A percentile compares a stretch with the other conserved stretches of the same genome.
Conservation (phyloP, 805 yeast species). For the Yarrowia sp. region DNA sequence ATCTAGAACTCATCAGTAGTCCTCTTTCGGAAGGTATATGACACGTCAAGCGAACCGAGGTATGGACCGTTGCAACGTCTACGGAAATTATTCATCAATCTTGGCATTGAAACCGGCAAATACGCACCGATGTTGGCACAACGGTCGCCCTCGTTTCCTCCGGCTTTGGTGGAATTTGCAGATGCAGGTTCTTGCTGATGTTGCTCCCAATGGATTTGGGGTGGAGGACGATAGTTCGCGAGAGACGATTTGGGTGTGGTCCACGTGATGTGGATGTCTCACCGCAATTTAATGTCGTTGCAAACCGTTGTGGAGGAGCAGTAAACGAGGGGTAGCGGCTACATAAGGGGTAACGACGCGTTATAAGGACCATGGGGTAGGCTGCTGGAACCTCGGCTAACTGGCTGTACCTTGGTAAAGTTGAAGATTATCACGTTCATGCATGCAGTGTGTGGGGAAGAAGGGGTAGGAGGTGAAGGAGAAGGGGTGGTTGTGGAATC, state of each 20-base stretch:
- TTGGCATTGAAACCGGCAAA: no score
- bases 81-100: no score
- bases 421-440: conserved; percentile 38
- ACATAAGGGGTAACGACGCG: not conserved
- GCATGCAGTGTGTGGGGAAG: conserved; percentile 39
- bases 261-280: conserved; percentile 6
- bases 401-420: conserved; percentile 27
- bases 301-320: not conserved
- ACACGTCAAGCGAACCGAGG: not conserved
- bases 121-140: no score
- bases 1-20: not conserved
- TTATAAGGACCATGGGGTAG: no score
- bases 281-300: not conserved
- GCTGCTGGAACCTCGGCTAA: conserved; percentile 26
- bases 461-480: conserved; percentile 1
- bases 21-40: not conserved
- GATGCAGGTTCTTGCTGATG: not conserved
- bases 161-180: conserved; percentile 19
- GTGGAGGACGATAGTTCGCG: not conserved
- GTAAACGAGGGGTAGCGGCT: not conserved
- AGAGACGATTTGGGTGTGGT: not conserved
- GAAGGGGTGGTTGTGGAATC: no score
- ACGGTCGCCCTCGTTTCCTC: no score
- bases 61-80: not conserved
- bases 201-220: conserved; percentile 12